These are phyloP conservation scores for Alectoria sarmentosa DNA, from an alignment of 495 filamentous ascomycete species.

Conservation along the genomic window DNA sequence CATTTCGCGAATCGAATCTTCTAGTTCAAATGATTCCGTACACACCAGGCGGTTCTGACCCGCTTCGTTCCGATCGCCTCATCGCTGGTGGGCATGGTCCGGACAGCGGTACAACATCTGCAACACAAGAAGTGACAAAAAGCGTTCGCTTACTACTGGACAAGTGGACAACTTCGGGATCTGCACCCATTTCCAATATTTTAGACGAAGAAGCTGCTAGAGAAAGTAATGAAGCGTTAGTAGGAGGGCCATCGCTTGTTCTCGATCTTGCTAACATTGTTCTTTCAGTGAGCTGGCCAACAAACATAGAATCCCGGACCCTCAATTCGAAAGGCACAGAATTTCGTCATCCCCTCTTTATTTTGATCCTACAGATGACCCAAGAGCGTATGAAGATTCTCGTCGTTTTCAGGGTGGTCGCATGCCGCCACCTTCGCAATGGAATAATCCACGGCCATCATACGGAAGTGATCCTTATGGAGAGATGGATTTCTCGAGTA, in stretches of 20 bases:
- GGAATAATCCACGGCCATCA: neutral
- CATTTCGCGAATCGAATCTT: neutral
- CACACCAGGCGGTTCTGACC: neutral
- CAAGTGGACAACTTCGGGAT: conserved; percentile 4
- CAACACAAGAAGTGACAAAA: neutral
- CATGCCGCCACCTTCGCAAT: neutral
- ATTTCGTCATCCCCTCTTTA: neutral
- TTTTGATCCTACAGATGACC: neutral
- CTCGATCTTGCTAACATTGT: neutral
- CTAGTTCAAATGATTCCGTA: conserved; percentile 4
- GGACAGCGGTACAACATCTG: neutral
- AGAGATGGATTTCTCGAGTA: neutral
- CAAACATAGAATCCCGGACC: neutral
- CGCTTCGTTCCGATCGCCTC: neutral
- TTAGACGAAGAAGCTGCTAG: conserved; percentile 1
- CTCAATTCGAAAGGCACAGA: neutral
- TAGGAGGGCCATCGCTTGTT: neutral
- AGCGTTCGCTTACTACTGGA: conserved; percentile 6
- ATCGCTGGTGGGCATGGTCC: neutral
- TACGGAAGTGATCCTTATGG: neutral
- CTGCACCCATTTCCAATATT: neutral
- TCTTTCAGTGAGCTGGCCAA: conserved; percentile 2
- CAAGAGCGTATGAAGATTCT: neutral
- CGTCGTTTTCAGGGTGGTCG: neutral
- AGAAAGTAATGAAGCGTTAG: neutral